Evolutionary conservation across 805 yeast genomes (phyloP), one percentile per base, ranked within the genome.

Genomic region (Teunomyces stri): DNA sequence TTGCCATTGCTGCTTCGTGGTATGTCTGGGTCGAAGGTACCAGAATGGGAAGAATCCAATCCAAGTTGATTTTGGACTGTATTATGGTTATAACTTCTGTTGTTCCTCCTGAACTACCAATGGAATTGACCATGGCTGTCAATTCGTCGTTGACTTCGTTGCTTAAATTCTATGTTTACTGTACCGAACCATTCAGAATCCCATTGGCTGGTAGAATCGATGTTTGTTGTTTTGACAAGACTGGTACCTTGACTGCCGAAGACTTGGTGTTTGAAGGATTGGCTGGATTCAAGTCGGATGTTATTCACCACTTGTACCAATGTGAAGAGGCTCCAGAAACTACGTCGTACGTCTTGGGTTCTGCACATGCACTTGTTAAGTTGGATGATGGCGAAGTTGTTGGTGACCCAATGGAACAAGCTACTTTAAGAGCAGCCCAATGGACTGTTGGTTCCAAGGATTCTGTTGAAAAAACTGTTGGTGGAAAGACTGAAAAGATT

Each of bases 391-490:
- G 98, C 58, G 98, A 94, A 52, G 81, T 91, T 56, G 99, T 94
- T 51, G 99, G 99, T 69, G 99, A 94, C 63, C 97, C 99, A 53
- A 92, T 94, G 98, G 99, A 94, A 71, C 89, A 90, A 69, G 97
- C 95, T 22, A 94, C 99, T 45, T 75, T 94, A 57, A 84, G 83
- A 55, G 92, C 96, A 36, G 80, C 94, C 48, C 82, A 83, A 27
- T 94, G 97, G 97, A 75, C 74, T 35, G 85, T 94, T 53, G 88
- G 86, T 45, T 78, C 76, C 47, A 87, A 89, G 54, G 96, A 90
- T 62, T 66, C 78, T 44, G 86, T 87, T 39, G 78, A 76, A 51
- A 79, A 82, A 64, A 30, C 28, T 35, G 46, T 47, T 21, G 55
- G 53, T 34, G 49, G 50, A 15, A 69, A 69, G 51, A 44, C 59